Percentiles rank a stretch among this genome's conserved stretches.
Evolutionary conservation across 306 rosid genomes (phyloP).

Genomic region (Pterocarpus santalinus): DNA sequence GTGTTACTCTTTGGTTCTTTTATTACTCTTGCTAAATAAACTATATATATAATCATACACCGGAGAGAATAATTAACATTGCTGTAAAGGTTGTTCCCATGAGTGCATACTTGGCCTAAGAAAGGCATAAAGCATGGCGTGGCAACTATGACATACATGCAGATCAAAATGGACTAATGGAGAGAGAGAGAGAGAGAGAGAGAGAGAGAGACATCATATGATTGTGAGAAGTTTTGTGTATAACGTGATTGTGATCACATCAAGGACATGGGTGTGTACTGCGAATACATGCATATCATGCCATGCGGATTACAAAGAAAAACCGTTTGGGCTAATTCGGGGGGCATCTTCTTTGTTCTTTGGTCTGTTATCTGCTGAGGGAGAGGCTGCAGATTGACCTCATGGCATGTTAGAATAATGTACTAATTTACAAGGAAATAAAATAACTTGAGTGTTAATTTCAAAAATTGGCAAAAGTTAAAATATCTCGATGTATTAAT

Average conservation of each 20-base stretch:
- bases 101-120: too few relatives aligned
- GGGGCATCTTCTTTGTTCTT: neutral
- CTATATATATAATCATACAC: neutral
- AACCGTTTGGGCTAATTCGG: constrained; percentile 37
- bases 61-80: neutral
- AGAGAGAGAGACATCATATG: neutral
- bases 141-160: too few relatives aligned
- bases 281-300: constrained; percentile 32
- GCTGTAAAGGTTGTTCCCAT: neutral
- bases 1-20: neutral
- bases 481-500: too few relatives aligned
- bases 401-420: neutral
- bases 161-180: too few relatives aligned
- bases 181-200: neutral
- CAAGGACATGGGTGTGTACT: constrained; percentile 22
- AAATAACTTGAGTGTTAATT: too few relatives aligned
- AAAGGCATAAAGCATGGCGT: too few relatives aligned
- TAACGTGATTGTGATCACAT: constrained; percentile 18
- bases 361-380: constrained; percentile 6
- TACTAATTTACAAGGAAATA: neutral
- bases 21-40: neutral
- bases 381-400: constrained; percentile 33
- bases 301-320: constrained; percentile 26
- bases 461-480: too few relatives aligned
- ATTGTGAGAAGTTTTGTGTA: too few relatives aligned